Percentiles rank a stretch among this genome's conserved stretches.
Conservation (phyloP, 2,329 filamentous ascomycete species). For the Microsporum ferrugineum region DNA sequence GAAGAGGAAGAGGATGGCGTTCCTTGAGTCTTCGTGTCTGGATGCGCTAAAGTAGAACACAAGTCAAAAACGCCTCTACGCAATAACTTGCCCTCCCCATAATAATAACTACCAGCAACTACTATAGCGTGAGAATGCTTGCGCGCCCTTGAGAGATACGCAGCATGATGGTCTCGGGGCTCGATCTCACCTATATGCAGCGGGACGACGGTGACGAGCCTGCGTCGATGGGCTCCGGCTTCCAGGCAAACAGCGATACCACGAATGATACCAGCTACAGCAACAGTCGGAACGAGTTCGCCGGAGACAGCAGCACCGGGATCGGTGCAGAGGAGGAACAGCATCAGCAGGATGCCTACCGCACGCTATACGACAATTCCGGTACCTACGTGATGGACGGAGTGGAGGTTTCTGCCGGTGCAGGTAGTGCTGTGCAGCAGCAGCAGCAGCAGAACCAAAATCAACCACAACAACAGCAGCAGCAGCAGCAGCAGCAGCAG, state of each 20-base stretch:
- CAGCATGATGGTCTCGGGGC: slow-evolving; percentile 2
- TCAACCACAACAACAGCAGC: not conserved
- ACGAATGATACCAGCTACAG: not conserved
- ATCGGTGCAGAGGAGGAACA: not conserved
- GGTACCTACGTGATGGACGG: not conserved
- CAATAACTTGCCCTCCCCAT: too few relatives aligned
- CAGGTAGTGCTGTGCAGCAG: not conserved
- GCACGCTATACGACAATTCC: not conserved
- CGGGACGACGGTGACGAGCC: slow-evolving; percentile 1
- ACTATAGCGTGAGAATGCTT: not conserved
- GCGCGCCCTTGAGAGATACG: not conserved
- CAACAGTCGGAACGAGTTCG: not conserved
- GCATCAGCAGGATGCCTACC: slow-evolving; percentile 5
- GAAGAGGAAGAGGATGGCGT: too few relatives aligned
- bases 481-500: not conserved
- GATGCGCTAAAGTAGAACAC: too few relatives aligned
- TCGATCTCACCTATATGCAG: slow-evolving; percentile 1
- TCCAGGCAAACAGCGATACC: slow-evolving; percentile 4
- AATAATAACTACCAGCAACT: too few relatives aligned
- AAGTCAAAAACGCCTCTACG: too few relatives aligned
- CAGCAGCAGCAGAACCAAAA: not conserved
- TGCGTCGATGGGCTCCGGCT: slow-evolving; percentile 1
- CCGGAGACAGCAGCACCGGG: slow-evolving; percentile 1
- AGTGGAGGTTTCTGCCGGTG: not conserved
- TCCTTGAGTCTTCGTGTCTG: too few relatives aligned